Conservation (phyloP, 208 protist genomes). For the Trypanosomatidae sp. region DNA sequence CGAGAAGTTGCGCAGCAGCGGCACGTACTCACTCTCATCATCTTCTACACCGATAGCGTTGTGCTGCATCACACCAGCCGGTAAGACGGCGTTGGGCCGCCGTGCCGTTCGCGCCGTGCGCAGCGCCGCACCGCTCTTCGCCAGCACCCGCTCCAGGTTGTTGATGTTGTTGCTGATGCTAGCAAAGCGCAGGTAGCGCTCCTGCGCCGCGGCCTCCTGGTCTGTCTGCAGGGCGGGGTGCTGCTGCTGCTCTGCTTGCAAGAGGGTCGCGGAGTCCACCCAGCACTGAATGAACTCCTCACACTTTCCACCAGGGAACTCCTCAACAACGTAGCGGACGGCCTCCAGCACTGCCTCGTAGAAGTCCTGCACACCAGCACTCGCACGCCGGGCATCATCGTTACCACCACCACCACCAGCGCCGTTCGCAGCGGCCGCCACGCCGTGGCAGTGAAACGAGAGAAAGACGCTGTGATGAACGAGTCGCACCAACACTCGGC, state of each 20-base stretch:
- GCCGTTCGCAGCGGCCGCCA: constrained; percentile 7
- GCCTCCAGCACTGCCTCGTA: constrained; percentile 60
- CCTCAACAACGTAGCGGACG: constrained; percentile 57
- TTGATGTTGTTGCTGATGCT: constrained; percentile 28
- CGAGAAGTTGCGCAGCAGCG: constrained; percentile 22
- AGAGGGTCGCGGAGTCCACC: constrained; percentile 11
- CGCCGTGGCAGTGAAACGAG: constrained; percentile 62
- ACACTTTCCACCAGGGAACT: constrained; percentile 62
- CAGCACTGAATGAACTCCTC: constrained; percentile 65
- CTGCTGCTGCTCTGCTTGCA: constrained; percentile 11
- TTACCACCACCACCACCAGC: constrained; percentile 1
- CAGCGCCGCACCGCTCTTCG: constrained; percentile 20
- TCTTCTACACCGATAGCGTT: too few species aligned
- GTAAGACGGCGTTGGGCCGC: background rate
- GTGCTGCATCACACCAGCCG: too few species aligned
- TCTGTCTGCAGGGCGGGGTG: constrained; percentile 20
- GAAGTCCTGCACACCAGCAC: constrained; percentile 44
- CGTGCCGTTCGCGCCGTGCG: constrained; percentile 19
- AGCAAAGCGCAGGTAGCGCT: constrained; percentile 14
- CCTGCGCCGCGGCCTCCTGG: constrained; percentile 11
- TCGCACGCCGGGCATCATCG: too few species aligned
- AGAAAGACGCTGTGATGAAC: constrained; percentile 80
- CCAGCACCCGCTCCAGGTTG: constrained; percentile 25
- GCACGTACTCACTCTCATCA: constrained; percentile 20
- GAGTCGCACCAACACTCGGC: constrained; percentile 69